These are phyloP conservation scores for Colletotrichum falcatum DNA, from an alignment of 2,329 filamentous ascomycete species.

Conservation along the genomic window DNA sequence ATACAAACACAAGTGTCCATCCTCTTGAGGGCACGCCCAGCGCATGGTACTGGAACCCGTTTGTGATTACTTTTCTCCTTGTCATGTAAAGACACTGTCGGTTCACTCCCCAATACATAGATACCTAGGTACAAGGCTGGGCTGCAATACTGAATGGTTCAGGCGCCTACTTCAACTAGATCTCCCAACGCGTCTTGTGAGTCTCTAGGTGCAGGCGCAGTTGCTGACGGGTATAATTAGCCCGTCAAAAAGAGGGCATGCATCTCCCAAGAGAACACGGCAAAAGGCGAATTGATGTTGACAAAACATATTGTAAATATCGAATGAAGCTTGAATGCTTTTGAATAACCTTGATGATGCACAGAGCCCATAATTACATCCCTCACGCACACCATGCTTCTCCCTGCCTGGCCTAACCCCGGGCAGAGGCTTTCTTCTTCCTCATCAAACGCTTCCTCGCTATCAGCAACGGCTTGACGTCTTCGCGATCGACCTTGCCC, in stretches of 20 bases:
- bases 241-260: background rate
- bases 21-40: slow-evolving; percentile 10
- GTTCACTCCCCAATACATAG: background rate
- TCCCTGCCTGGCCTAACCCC: slow-evolving; percentile 45
- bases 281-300: background rate
- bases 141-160: background rate
- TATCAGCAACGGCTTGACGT: slow-evolving; percentile 79
- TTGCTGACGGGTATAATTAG: background rate
- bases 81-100: slow-evolving; percentile 19
- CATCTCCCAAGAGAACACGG: background rate
- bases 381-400: background rate
- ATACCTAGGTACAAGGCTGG: background rate
- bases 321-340: slow-evolving; percentile 14
- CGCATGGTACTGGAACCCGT: background rate
- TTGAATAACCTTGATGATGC: slow-evolving; percentile 12
- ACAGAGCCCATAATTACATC: slow-evolving; percentile 6
- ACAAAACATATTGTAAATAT: background rate
- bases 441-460: slow-evolving; percentile 85
- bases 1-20: slow-evolving; percentile 20
- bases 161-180: slow-evolving; percentile 1
- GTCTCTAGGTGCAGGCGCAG: too few relatives aligned
- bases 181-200: background rate
- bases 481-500: slow-evolving; percentile 46
- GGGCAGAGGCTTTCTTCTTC: slow-evolving; percentile 69
- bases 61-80: background rate